phyloP scores from a whole-genome alignment of 2,329 filamentous ascomycete genomes.

The Apiospora kogelbergensis region DNA sequence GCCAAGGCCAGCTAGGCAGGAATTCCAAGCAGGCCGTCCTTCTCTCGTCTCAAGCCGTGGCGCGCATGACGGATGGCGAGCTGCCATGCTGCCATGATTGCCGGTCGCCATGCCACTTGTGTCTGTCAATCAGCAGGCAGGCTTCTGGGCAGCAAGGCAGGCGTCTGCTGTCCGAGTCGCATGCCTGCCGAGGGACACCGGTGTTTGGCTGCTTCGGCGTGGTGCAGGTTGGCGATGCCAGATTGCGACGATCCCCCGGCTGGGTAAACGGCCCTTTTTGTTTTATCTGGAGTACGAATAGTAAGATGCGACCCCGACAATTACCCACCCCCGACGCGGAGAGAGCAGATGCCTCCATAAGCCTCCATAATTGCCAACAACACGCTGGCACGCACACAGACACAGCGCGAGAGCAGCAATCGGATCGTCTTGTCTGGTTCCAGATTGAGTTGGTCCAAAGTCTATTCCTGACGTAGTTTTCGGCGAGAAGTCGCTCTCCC shows the following conservation, averaged over 20 bases:
- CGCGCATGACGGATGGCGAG: not conserved
- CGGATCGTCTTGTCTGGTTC: not conserved
- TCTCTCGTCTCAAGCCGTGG: not conserved
- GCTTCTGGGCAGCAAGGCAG: no score
- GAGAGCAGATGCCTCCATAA: not conserved
- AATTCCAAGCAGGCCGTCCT: not conserved
- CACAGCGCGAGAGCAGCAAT: not conserved
- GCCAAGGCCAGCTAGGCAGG: conserved; percentile 8
- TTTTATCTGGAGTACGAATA: not conserved
- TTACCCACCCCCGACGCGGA: conserved; percentile 1
- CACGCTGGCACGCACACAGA: not conserved
- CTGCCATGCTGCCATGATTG: not conserved
- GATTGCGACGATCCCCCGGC: not conserved
- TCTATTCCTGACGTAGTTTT: conserved; percentile 2
- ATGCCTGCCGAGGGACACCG: not conserved
- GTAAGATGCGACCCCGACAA: not conserved
- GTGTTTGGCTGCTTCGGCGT: not conserved
- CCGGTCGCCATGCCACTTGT: not conserved
- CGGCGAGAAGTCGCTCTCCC: not conserved
- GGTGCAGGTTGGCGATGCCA: not conserved
- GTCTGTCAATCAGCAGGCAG: not conserved
- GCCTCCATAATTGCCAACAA: not conserved
- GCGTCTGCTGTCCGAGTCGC: not conserved
- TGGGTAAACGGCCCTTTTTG: conserved; percentile 6
- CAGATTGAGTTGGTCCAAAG: not conserved